Base-by-base conservation (phyloP, 768 basidiomycete genomes). In the Tricholomella constricta region DNA sequence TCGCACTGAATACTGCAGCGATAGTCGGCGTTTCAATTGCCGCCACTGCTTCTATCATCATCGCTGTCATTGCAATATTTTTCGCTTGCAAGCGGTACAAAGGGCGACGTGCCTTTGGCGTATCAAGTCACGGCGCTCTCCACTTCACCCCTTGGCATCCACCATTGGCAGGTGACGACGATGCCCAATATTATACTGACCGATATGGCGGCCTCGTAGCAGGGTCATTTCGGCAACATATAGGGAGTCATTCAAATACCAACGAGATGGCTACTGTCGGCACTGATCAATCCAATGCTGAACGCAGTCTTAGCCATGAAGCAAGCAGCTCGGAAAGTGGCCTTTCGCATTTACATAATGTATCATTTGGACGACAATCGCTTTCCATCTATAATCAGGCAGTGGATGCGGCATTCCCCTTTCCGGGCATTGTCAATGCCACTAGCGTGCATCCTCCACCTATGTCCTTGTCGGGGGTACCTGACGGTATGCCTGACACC, bases 1-100 rank as follows among this genome's bases (percentile, higher is more conserved):
- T 76, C 48, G 63, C 70, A 1, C 65, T 62, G 17, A 71, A 74
- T 45, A 75, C 72, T 2, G 71, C 67, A 10, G 76, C 69, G 9
- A 72, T 76, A 34, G 66, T 75, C 15, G 75, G 71, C 2, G 68
- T 76, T 26, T 65, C 71, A 5, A 37, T 78, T 3, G 63, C 70
- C 1, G 64, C 59, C 20, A 60, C 67, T 2, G 36, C 64, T 38
- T 55, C 55, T 26, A 57, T 75, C 17, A 56, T 75, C 15, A 23
- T 69, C 8, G 56, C 65, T 23, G 60, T 71, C 32, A 26, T 74
- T 10, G 27, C 67, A 22, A 56, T 70, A 22, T 72, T 75, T 48
- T 70, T 68, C 22, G 56, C 59, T 1, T 76, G 75, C 47, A 61
- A 59, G 43, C 58, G 65, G 20, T 69, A 66, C 45, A 60, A 62